Evolutionary conservation across 495 filamentous ascomycete genomes (phyloP), one percentile per base, ranked within the genome.

Genomic region (Thozetella sp.): DNA sequence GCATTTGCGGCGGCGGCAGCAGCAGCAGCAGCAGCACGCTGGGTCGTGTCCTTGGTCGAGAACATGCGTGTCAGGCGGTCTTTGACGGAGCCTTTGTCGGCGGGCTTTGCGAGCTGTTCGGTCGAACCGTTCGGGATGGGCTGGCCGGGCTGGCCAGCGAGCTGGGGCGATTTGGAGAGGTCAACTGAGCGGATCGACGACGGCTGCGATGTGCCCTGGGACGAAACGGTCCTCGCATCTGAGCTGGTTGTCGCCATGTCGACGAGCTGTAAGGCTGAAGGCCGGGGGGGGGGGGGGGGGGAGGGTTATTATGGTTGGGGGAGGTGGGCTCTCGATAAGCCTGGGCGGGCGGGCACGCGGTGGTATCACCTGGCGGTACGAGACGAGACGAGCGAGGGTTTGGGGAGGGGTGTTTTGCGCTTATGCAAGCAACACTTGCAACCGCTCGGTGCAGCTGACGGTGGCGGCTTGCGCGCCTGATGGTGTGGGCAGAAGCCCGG

Each of bases 11-110:
- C 57, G 51, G 72, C 51, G 34, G 22, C 58, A 43, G 53, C 23
- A 12, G 65, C 69, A 51, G 66, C 52, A 30, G 64, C 48, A 37
- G 59, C 63, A 55, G 62, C 30, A 48, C 53, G 62, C 1, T 64
- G 65, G 20, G 71, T 30, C 34, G 71, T 66, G 46, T 80, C 75
- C 55, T 76, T 81, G 63, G 72, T 76, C 53, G 77, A 81, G 64
- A 82, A 80, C 73, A 81, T 82, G 67, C 79, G 74, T 25, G 77
- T 77, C 55, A 81, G 59, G 50, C 76, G 72, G 60, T 79, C 75
- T 64, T 81, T 82, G 61, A 82, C 74, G 19, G 78, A 78, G 6
- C 66, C 61, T 66, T 78, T 80, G 55, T 80, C 78, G 64, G 68
- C 68, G 50, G 71, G 68, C 58, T 72, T 80, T 59, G 71, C 65